These are phyloP conservation scores for Periconia sp. DNA, from an alignment of 2,329 filamentous ascomycete species.

Conservation along the genomic window DNA sequence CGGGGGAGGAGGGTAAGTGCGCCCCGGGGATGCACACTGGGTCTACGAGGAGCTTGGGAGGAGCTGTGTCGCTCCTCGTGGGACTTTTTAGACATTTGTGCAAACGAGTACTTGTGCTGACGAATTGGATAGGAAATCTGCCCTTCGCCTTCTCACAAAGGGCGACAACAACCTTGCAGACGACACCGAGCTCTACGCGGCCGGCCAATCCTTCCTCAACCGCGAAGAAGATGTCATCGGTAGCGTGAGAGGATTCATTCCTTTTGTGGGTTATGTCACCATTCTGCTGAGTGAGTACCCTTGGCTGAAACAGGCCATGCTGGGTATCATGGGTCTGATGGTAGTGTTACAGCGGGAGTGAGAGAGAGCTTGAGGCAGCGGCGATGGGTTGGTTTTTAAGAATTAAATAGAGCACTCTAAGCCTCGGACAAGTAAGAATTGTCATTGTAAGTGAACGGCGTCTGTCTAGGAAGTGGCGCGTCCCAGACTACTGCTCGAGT, in stretches of 20 bases:
- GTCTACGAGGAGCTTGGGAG: slow-evolving; percentile 10
- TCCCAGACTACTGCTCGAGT: no score
- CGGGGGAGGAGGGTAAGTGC: slow-evolving; percentile 62
- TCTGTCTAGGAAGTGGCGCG: no score
- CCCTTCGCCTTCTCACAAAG: slow-evolving; percentile 82
- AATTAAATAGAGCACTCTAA: no score
- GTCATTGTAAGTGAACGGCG: no score
- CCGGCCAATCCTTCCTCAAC: slow-evolving; percentile 84
- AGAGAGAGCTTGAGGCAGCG: slow-evolving; percentile 2
- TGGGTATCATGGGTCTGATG: slow-evolving; percentile 93
- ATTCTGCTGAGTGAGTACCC: slow-evolving; percentile 95
- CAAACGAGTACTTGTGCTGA: neutral
- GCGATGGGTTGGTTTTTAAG: no score
- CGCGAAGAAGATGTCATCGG: slow-evolving; percentile 87
- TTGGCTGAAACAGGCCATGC: slow-evolving; percentile 94
- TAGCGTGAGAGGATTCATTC: slow-evolving; percentile 88
- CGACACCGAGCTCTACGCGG: slow-evolving; percentile 89
- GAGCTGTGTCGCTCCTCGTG: slow-evolving; percentile 5
- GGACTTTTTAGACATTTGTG: no score
- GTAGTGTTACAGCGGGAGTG: slow-evolving; percentile 91
- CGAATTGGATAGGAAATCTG: slow-evolving; percentile 46
- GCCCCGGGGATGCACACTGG: neutral
- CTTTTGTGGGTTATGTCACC: slow-evolving; percentile 95
- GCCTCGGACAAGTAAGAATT: no score
- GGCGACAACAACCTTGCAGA: slow-evolving; percentile 96